Base-by-base conservation (phyloP, 1,284 basidiomycete species). In the Trametes pubescens region DNA sequence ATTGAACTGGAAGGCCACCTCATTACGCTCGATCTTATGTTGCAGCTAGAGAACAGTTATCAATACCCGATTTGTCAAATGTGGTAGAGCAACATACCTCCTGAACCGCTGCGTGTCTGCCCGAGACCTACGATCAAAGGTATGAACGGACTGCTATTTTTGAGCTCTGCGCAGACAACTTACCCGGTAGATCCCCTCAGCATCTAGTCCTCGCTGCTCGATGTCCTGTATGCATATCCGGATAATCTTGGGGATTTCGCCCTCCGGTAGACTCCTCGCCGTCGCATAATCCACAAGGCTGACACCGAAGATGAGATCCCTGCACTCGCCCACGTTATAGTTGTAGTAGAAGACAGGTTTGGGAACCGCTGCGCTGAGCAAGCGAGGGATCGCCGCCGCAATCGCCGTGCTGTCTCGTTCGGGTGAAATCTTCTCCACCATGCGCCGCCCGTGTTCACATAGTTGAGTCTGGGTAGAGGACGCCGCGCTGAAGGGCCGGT, bases 261-360 rank as follows among this genome's bases (percentile, higher is more conserved):
- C 85, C 47, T 93, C 91, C 43, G 82, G 83, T n/a, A 92, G 77
- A 53, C 86, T 86, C 65, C 94, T 88, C 5, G 92, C 86, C 35
- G 92, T 95, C 13, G 96, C 94, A 75, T 99, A 99, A 76, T 99
- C 96, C 57, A 91, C 89, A 59, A 99, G 79, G 67, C 88, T 90
- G 66, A 98, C 91, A 26, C 97, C 97, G 75, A 99, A 99, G 52
- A 99, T 92, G 38, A 99, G 81, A 73, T 94, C 92, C 57, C 85
- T 86, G 72, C 95, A 99, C 74, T 91, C 89, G 24, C 97, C 98
- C 46, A 98, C 92, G 69, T 86, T 84, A 62, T 89, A 92, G 75
- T 95, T 92, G 69, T 92, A 85, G 75, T 95, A 94, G 70, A 88
- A 78, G 29, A 87, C 82, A 24, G 85, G 86, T 61, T 87, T 86